Evolutionary conservation across 2,329 filamentous ascomycete species (phyloP), one percentile per base, ranked within the genome.

Genomic region (Clarireedia monteithiana): DNA sequence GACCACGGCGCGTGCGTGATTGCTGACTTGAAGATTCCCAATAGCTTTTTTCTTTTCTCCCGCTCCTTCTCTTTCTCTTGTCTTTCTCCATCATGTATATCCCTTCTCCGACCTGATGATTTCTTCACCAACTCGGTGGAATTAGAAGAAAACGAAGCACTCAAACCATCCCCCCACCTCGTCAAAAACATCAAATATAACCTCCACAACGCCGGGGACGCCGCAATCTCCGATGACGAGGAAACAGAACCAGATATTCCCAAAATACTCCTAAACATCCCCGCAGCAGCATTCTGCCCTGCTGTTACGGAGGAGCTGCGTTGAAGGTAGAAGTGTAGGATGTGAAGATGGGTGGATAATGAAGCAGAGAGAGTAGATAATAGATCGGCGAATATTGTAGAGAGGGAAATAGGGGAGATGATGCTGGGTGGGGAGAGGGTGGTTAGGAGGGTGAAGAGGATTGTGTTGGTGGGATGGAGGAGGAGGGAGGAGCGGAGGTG

Each of bases 381-480:
- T 2, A 72, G 63, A 6, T 64, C 9, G 40, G 24, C 38, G 48
- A 47, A 15, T 5, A 27, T 27, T 45, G 27, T 24, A 38, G 12
- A 39, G 7, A 42, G 53, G 1, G 53, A 51, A n/a, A 48, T 15
- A 20, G 46, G 46, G 7, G 46, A 48, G 1, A 48, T n/a, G 7
- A 48, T 5, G 10, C 12, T 15, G 15, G 46, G 24, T 17, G 46
- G 26, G 14, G 46, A 48, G 46, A 48, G 24, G 7, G 46, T 7
- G n/a, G 84, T 79, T 60, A 86, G 86, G 0, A 94, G 72, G 1
- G 80, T 75, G 1, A 95, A 77, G 59, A 96, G 85, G 5, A 89
- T 76, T 1, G 83, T 88, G 71, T 96, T 96, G 49, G 76, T 75
- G 0, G 91, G 89, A 67, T 91, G 95, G 6, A 73, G 67, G 0